These are phyloP conservation scores for Maudiozyma pseudohumilis DNA, from an alignment of 805 yeast genomes.

Conservation along the genomic window DNA sequence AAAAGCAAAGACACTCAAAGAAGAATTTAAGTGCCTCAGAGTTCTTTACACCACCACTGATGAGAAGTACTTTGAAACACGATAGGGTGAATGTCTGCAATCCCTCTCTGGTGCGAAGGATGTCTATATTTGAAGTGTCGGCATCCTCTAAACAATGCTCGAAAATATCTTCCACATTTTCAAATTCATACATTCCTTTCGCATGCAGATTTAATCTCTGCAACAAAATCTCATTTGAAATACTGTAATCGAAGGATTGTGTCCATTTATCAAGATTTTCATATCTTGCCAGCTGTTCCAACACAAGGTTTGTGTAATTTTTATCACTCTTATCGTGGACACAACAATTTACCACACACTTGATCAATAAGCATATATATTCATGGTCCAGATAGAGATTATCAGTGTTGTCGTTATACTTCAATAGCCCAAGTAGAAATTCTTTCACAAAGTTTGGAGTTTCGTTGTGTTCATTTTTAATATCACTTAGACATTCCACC, in stretches of 20 bases:
- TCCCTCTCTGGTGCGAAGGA: slow-evolving; percentile 20
- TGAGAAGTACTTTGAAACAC: slow-evolving; percentile 61
- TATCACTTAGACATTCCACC: slow-evolving; percentile 47
- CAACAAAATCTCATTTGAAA: slow-evolving; percentile 41
- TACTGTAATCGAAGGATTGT: slow-evolving; percentile 50
- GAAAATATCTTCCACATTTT: slow-evolving; percentile 41
- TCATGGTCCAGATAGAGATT: slow-evolving; percentile 67
- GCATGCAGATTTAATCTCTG: slow-evolving; percentile 54
- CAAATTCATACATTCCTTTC: slow-evolving; percentile 41
- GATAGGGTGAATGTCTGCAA: slow-evolving; percentile 45
- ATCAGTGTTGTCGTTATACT: slow-evolving; percentile 77
- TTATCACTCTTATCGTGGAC: slow-evolving; percentile 27
- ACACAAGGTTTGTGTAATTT: slow-evolving; percentile 37
- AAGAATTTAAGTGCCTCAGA: slow-evolving; percentile 49
- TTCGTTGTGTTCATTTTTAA: slow-evolving; percentile 54
- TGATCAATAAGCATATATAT: slow-evolving; percentile 51
- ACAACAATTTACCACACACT: slow-evolving; percentile 39
- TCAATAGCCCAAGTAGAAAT: slow-evolving; percentile 58
- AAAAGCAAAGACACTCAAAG: slow-evolving; percentile 47
- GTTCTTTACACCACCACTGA: slow-evolving; percentile 71
- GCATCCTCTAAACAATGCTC: slow-evolving; percentile 38
- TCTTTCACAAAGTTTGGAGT: slow-evolving; percentile 50
- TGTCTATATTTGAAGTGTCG: slow-evolving; percentile 1
- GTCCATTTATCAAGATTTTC: slow-evolving; percentile 79
- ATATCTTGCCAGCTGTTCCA: slow-evolving; percentile 63